Percentiles rank a stretch among this genome's conserved stretches.
Evolutionary conservation across 2,329 filamentous ascomycete species (phyloP).

Genomic region (Paecilomyces formosus): DNA sequence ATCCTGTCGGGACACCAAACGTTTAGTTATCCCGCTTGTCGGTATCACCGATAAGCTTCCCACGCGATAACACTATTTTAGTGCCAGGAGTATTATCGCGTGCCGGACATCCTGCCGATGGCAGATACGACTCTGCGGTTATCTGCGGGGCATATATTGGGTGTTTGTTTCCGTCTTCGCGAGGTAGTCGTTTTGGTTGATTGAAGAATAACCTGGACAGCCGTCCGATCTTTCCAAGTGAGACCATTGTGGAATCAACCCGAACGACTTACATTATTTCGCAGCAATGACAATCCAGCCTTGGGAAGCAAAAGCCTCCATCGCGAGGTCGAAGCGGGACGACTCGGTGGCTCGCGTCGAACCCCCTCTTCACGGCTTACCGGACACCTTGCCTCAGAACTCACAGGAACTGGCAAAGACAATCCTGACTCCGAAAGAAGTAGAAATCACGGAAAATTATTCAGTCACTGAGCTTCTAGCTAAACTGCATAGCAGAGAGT

Average conservation of each 20-base stretch:
- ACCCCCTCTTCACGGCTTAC: not conserved
- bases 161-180: not conserved
- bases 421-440: not conserved
- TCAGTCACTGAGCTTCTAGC: not conserved
- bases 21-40: not conserved
- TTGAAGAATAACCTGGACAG: not conserved
- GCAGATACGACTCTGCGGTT: not conserved
- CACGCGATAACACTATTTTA: not conserved
- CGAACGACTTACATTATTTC: not conserved
- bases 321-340: not conserved
- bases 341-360: not conserved
- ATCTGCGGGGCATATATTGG: not conserved
- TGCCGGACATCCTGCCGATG: not conserved
- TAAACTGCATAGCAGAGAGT: not conserved
- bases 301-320: not conserved
- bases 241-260: not conserved
- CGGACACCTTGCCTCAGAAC: not conserved
- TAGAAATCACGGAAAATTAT: not conserved
- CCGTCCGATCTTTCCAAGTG: not conserved
- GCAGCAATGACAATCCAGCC: not conserved
- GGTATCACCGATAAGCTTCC: not conserved
- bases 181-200: not conserved
- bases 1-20: not conserved
- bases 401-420: not conserved
- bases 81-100: not conserved